These are phyloP conservation scores for Macadamia tetraphylla DNA, from an alignment of 164 flowering plant genomes.

Conservation along the genomic window DNA sequence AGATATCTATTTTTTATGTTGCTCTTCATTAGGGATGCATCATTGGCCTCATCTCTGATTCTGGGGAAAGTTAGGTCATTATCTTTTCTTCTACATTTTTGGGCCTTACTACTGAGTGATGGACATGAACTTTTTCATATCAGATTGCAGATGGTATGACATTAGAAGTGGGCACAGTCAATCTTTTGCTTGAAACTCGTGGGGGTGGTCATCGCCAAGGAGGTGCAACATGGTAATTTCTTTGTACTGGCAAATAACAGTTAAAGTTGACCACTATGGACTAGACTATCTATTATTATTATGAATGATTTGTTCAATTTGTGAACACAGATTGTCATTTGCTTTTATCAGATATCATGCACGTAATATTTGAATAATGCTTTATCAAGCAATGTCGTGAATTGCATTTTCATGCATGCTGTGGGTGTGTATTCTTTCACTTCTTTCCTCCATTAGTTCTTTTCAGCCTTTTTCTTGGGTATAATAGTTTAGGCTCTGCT, in stretches of 20 bases:
- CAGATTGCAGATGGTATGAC: slow-evolving; percentile 99
- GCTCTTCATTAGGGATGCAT: no score
- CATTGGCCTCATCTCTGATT: background rate
- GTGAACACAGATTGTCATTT: background rate
- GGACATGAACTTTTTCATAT: slow-evolving; percentile 6
- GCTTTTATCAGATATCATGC: background rate
- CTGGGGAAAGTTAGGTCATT: background rate
- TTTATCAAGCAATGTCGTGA: no score
- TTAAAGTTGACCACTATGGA: background rate
- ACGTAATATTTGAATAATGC: no score
- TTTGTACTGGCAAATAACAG: background rate
- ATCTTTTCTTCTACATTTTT: background rate
- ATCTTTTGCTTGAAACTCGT: slow-evolving; percentile 87
- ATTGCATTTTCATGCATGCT: no score
- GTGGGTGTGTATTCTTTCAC: no score
- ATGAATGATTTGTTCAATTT: background rate
- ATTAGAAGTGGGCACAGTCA: slow-evolving; percentile 71
- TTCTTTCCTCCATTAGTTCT: no score
- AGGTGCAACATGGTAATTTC: slow-evolving; percentile 80
- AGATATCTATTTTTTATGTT: no score
- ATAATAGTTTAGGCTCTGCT: no score
- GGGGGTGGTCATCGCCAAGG: slow-evolving; percentile 61
- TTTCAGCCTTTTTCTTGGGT: no score
- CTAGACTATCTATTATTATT: background rate
- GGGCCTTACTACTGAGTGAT: background rate